Base-by-base conservation (phyloP, 1,284 basidiomycete species). In the Apiotrichum gracile region DNA sequence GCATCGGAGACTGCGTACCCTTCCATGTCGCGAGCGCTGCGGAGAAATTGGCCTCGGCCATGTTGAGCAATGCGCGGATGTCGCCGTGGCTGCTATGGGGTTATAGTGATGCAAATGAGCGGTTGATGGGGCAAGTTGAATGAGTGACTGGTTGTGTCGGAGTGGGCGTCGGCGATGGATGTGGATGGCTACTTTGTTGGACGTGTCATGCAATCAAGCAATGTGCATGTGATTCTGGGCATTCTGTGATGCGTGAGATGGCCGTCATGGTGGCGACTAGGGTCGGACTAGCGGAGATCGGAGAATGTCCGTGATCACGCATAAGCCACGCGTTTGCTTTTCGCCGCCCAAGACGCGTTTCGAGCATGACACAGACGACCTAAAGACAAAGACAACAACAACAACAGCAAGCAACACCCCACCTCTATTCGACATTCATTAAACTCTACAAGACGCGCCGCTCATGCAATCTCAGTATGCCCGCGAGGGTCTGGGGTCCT, bases 11-110 rank as follows among this genome's bases (percentile, higher is more conserved):
- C 5, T 9, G 64, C 78, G 26, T 63, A 88, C 90, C 85, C 79
- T 85, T 88, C 90, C 90, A 92, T 76, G 88, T 88, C 54, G 86
- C 75, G 49, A 92, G 75, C 34, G 90, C 90, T 49, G 85, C 85
- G 24, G 87, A 88, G 77, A 93, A 93, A 75, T 91, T 75, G 44
- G 73, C 68, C 58, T 74, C 73, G 33, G 70, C 67, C 72, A 74
- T 72, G 51, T n/a, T 65, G 55, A 31, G 21, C 13, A 16, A 21
- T 58, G 55, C 39, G n/a, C n/a, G n/a, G n/a, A n/a, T n/a, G n/a
- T n/a, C n/a, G n/a, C n/a, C n/a, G n/a, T n/a, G n/a, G n/a, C n/a
- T 27, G 27, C n/a, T 34, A 25, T 37, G 27, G 14, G n/a, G 25
- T 35, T 40, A 19, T 22, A 19, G 41, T 35, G 22, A 24, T 16